phyloP scores from a whole-genome alignment of 768 basidiomycete genomes.

The Phylloporus sp. region DNA sequence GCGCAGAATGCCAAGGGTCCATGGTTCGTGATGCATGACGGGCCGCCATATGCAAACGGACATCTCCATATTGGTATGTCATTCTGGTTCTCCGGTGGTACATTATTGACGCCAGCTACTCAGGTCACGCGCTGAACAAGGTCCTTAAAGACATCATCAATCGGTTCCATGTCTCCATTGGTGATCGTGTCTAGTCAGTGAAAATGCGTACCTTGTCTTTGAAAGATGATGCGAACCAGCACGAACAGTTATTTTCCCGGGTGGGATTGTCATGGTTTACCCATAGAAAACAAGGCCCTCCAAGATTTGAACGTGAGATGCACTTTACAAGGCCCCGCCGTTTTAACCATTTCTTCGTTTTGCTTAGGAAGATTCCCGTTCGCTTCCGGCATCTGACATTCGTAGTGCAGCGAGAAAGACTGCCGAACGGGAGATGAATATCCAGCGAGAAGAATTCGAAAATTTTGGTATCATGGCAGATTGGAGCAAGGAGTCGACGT shows the following conservation, averaged over 20 bases:
- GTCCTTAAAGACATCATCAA: conserved; percentile 95
- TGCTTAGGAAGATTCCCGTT: conserved; percentile 49
- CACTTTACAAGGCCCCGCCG: background rate
- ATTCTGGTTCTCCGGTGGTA: background rate
- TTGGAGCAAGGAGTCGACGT: conserved; percentile 68
- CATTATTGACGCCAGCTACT: background rate
- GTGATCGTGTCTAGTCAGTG: conserved; percentile 75
- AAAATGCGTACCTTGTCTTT: background rate
- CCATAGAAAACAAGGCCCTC: conserved; percentile 93
- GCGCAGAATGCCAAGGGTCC: conserved; percentile 60
- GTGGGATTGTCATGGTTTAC: conserved; percentile 98
- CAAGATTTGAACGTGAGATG: conserved; percentile 62
- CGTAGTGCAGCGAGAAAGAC: conserved; percentile 66
- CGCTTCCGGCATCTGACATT: conserved; percentile 55
- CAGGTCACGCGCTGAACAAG: conserved; percentile 95
- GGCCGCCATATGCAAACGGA: conserved; percentile 97
- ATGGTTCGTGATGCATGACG: conserved; percentile 87
- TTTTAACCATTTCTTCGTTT: background rate
- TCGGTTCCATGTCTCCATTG: conserved; percentile 75
- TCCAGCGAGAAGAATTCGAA: conserved; percentile 75
- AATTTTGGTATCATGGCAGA: conserved; percentile 89
- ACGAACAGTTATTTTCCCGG: conserved; percentile 81
- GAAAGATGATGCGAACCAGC: conserved; percentile 1
- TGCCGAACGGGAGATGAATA: conserved; percentile 66
- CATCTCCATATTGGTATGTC: conserved; percentile 85